These are phyloP conservation scores for Spizellomyces sp. DNA, from an alignment of 192 early-diverging fungal species.

Conservation along the genomic window DNA sequence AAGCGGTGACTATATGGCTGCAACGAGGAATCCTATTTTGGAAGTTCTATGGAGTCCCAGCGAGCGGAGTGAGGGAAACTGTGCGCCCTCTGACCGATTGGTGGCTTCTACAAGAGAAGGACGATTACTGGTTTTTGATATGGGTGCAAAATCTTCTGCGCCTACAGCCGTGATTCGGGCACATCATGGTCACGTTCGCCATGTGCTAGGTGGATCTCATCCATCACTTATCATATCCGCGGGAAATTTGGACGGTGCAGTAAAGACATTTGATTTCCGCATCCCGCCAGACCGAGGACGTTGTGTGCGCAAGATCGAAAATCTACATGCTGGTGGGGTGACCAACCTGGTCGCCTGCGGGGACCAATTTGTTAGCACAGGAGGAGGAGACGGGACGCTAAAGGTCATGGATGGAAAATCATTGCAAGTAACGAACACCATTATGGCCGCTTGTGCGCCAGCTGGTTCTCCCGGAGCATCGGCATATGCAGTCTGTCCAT, in stretches of 20 bases:
- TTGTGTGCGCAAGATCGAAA: conserved; percentile 24
- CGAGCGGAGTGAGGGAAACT: neutral
- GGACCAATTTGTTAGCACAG: conserved; percentile 7
- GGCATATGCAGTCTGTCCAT: conserved; percentile 9
- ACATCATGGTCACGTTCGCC: conserved; percentile 21
- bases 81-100: neutral
- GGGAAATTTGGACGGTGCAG: conserved; percentile 30
- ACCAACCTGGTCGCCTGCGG: conserved; percentile 14
- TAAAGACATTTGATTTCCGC: conserved; percentile 30
- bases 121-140: conserved; percentile 13
- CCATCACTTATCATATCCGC: conserved; percentile 15
- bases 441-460: neutral
- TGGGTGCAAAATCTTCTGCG: neutral
- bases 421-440: conserved; percentile 3
- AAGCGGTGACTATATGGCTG: conserved; percentile 29
- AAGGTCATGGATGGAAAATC: conserved; percentile 21
- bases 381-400: conserved; percentile 24
- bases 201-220: conserved; percentile 2
- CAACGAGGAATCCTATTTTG: conserved; percentile 30
- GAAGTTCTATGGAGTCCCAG: conserved; percentile 3
- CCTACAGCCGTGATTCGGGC: conserved; percentile 19
- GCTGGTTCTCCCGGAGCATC: conserved; percentile 2
- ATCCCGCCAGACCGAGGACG: conserved; percentile 18
- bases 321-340: conserved; percentile 27
- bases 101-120: conserved; percentile 20